These are phyloP conservation scores for Amylostereum areolatum DNA, from an alignment of 1,284 basidiomycete genomes.

Conservation along the genomic window DNA sequence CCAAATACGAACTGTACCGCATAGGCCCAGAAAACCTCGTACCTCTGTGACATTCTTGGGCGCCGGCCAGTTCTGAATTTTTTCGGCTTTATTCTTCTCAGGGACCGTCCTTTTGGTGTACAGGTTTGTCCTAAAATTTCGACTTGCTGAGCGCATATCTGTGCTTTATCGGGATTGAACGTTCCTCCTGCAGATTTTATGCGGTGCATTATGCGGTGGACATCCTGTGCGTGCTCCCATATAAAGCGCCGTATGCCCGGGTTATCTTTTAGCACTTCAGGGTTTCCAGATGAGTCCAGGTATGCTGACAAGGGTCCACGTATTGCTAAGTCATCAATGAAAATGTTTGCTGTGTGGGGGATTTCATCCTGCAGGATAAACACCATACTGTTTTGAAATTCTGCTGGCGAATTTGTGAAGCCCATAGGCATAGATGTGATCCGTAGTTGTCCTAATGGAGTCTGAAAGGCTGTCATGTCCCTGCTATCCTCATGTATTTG, in stretches of 20 bases:
- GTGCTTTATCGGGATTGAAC: too few species aligned
- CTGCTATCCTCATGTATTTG: conserved; percentile 12
- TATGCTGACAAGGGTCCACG: conserved; percentile 10
- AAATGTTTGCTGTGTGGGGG: conserved; percentile 18
- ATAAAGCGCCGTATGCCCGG: conserved; percentile 27
- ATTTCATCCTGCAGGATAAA: conserved; percentile 14
- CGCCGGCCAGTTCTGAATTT: too few species aligned
- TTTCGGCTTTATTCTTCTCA: too few species aligned
- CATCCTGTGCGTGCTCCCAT: conserved; percentile 27
- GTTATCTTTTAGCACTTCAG: conserved; percentile 24
- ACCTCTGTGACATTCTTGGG: too few species aligned
- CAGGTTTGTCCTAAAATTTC: too few species aligned
- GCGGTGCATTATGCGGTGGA: conserved; percentile 22
- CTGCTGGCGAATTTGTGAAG: conserved; percentile 9
- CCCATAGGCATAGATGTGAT: conserved; percentile 10
- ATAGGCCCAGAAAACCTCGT: too few species aligned
- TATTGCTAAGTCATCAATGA: conserved; percentile 15
- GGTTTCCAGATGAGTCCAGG: conserved; percentile 16
- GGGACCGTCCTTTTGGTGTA: too few species aligned
- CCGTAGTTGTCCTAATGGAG: conserved; percentile 9
- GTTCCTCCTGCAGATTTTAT: too few species aligned
- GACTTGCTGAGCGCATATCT: too few species aligned
- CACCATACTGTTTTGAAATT: conserved; percentile 1
- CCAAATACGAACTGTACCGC: too few species aligned
- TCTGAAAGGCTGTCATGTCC: conserved; percentile 24